These are phyloP conservation scores for Alternaria triticina DNA, from an alignment of 2,329 filamentous ascomycete genomes.

Conservation along the genomic window DNA sequence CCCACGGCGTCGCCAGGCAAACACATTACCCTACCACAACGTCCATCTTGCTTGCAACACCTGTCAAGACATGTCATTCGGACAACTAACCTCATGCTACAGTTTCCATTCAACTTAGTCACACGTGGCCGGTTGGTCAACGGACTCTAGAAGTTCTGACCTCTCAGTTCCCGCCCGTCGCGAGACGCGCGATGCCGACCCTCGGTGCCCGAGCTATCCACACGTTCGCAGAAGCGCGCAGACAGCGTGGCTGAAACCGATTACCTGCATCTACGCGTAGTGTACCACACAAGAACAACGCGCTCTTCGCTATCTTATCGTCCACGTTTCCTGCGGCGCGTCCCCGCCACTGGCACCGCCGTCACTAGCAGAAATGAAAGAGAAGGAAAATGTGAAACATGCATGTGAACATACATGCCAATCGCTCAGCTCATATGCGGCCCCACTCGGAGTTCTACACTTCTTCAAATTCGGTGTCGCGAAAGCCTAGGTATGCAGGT, in stretches of 20 bases:
- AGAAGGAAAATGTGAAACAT: neutral
- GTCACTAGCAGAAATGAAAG: neutral
- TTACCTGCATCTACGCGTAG: neutral
- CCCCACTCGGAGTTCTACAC: neutral
- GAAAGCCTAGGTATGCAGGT: neutral
- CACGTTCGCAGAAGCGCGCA: neutral
- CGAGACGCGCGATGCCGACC: neutral
- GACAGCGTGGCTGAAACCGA: neutral
- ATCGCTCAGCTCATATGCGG: neutral
- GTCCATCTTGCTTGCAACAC: neutral
- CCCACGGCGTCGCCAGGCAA: neutral
- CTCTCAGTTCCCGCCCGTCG: neutral
- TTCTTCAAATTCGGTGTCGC: neutral
- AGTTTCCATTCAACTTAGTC: neutral
- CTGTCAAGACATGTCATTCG: neutral
- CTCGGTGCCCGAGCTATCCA: neutral
- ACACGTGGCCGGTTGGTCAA: neutral
- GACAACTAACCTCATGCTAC: neutral
- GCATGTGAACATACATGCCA: neutral
- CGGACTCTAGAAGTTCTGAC: neutral
- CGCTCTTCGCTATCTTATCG: neutral
- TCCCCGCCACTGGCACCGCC: neutral
- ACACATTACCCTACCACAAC: neutral
- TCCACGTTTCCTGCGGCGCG: neutral
- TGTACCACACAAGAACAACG: neutral